These are phyloP conservation scores for Monosporozyma aerobia DNA, from an alignment of 805 yeast genomes.

Conservation along the genomic window DNA sequence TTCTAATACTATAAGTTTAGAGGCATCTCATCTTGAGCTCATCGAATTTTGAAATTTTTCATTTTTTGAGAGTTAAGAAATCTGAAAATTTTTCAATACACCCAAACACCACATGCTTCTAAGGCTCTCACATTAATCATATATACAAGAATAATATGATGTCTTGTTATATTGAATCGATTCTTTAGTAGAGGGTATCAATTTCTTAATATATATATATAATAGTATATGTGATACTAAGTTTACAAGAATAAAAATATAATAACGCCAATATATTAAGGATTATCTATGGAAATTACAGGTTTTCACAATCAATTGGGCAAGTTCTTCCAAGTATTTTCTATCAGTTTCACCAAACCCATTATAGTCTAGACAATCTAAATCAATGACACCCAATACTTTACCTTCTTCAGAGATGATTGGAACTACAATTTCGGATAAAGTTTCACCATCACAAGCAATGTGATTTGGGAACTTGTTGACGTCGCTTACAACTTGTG, in stretches of 20 bases:
- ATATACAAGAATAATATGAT: neutral
- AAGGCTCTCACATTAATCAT: neutral
- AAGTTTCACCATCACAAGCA: conserved; percentile 94
- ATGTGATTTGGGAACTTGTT: conserved; percentile 81
- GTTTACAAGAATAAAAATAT: neutral
- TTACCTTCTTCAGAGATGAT: conserved; percentile 37
- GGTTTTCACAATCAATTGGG: conserved; percentile 39
- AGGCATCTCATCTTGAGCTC: conserved; percentile 3
- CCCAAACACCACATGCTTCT: conserved; percentile 2
- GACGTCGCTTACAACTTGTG: conserved; percentile 76
- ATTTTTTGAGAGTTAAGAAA: neutral
- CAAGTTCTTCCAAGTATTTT: conserved; percentile 50
- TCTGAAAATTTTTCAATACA: conserved; percentile 2
- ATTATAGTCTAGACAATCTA: conserved; percentile 57
- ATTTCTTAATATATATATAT: neutral
- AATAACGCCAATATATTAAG: neutral
- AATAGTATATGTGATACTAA: neutral
- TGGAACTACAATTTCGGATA: conserved; percentile 90
- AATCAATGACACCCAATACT: conserved; percentile 71
- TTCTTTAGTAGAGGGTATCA: neutral
- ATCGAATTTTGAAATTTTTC: conserved; percentile 3
- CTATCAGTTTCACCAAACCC: conserved; percentile 66
- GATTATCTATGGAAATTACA: conserved; percentile 38
- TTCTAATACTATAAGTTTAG: neutral
- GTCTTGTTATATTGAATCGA: neutral